These are phyloP conservation scores for Dictyostelium firmibasis DNA, from an alignment of 78 protist species.

Conservation along the genomic window DNA sequence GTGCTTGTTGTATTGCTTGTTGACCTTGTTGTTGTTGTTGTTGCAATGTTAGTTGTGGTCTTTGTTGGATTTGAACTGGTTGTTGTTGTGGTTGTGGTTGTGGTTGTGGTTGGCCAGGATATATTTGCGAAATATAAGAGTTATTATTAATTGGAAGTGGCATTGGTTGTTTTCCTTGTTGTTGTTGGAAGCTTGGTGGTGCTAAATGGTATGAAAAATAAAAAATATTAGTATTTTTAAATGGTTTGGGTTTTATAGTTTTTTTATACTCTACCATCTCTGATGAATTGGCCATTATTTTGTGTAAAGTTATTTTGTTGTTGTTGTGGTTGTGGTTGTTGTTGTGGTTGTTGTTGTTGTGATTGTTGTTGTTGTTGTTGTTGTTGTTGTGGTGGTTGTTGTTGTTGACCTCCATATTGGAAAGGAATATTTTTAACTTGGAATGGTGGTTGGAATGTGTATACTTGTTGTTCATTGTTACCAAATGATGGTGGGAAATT, in stretches of 20 bases:
- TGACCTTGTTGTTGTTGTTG: background rate
- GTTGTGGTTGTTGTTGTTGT: conserved; percentile 15
- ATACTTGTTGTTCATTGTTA: background rate
- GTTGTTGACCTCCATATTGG: background rate
- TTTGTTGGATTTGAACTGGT: background rate
- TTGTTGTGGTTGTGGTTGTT: conserved; percentile 10
- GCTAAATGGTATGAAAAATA: background rate
- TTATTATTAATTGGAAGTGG: background rate
- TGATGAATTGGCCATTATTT: background rate
- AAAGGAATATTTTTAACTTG: background rate
- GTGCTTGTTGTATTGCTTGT: background rate
- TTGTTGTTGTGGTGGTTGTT: background rate
- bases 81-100: conserved; percentile 4
- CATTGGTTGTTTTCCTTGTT: background rate
- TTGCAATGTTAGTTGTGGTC: background rate
- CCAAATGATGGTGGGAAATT: background rate
- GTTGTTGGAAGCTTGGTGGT: conserved; percentile 29
- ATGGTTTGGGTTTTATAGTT: background rate
- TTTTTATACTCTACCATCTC: conserved; percentile 19
- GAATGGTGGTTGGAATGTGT: conserved; percentile 1
- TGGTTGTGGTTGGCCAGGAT: background rate
- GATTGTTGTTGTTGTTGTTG: background rate
- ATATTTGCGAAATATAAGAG: background rate
- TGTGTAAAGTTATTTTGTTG: background rate
- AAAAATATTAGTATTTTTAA: background rate